These are phyloP conservation scores for Rosa persica DNA, from an alignment of 306 rosid species.

Conservation along the genomic window DNA sequence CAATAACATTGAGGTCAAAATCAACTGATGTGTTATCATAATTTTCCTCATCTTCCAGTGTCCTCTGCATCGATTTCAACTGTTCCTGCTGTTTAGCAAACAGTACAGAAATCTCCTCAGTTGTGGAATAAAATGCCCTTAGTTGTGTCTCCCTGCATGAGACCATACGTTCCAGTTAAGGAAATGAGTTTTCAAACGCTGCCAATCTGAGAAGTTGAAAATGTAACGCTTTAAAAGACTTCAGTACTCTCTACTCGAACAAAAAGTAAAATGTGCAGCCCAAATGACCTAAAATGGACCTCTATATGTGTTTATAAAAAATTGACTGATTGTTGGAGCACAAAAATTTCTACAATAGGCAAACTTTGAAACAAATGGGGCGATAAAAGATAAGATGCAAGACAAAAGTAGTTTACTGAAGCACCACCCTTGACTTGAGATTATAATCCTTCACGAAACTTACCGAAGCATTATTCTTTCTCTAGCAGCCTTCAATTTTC, in stretches of 20 bases:
- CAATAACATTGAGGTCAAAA: slow-evolving; percentile 50
- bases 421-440: not conserved
- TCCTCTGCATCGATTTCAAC: slow-evolving; percentile 85
- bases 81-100: slow-evolving; percentile 93
- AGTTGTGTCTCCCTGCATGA: slow-evolving; percentile 82
- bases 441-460: slow-evolving; percentile 24
- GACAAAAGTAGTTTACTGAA: not conserved
- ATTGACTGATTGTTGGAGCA: not conserved
- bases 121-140: slow-evolving; percentile 90
- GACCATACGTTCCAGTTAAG: slow-evolving; percentile 10
- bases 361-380: slow-evolving; percentile 4
- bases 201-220: not conserved
- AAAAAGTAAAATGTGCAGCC: not conserved
- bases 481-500: slow-evolving; percentile 84
- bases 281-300: not conserved
- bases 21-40: slow-evolving; percentile 75
- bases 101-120: slow-evolving; percentile 78
- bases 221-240: not conserved
- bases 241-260: not conserved
- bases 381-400: not conserved
- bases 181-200: slow-evolving; percentile 9
- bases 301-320: not conserved
- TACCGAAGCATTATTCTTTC: slow-evolving; percentile 94
- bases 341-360: not conserved
- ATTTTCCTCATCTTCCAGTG: slow-evolving; percentile 90